These are phyloP conservation scores for Phaeolepiota aurea DNA, from an alignment of 768 basidiomycete species.

Conservation along the genomic window DNA sequence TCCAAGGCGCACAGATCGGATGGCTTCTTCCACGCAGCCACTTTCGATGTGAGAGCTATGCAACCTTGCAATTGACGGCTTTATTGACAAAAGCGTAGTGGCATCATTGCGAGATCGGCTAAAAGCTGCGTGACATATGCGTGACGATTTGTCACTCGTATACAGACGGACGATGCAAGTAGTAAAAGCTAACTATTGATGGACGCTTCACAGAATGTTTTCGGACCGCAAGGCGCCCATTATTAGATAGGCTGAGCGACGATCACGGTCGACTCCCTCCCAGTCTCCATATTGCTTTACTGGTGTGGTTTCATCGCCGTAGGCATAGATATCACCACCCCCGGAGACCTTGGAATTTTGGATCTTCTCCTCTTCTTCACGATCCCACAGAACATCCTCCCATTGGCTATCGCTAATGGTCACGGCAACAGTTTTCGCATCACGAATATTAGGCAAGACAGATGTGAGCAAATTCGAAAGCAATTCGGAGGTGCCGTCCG, in stretches of 20 bases:
- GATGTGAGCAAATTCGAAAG: constrained; percentile 70
- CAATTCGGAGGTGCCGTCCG: constrained; percentile 65
- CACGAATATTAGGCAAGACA: constrained; percentile 63
- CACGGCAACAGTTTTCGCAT: constrained; percentile 70
- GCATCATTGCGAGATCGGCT: no score
- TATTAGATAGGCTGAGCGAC: constrained; percentile 71
- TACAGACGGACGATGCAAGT: no score
- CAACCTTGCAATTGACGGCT: no score
- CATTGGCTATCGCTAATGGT: constrained; percentile 72
- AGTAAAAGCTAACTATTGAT: no score
- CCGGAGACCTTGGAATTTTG: constrained; percentile 8
- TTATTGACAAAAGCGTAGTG: no score
- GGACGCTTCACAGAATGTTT: constrained; percentile 47
- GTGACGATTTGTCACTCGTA: no score
- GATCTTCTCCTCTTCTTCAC: constrained; percentile 48
- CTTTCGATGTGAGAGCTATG: no score
- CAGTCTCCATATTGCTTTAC: constrained; percentile 55
- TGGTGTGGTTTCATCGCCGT: constrained; percentile 47
- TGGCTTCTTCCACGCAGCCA: no score
- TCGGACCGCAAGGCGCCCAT: constrained; percentile 71
- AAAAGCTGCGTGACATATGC: no score
- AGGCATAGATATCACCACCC: constrained; percentile 45
- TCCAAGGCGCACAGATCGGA: no score
- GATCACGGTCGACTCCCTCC: constrained; percentile 72
- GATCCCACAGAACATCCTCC: constrained; percentile 75